Evolutionary conservation across 352 stramenopile species (phyloP), one percentile per base, ranked within the genome.

Genomic region (Pythium catenulatum): DNA sequence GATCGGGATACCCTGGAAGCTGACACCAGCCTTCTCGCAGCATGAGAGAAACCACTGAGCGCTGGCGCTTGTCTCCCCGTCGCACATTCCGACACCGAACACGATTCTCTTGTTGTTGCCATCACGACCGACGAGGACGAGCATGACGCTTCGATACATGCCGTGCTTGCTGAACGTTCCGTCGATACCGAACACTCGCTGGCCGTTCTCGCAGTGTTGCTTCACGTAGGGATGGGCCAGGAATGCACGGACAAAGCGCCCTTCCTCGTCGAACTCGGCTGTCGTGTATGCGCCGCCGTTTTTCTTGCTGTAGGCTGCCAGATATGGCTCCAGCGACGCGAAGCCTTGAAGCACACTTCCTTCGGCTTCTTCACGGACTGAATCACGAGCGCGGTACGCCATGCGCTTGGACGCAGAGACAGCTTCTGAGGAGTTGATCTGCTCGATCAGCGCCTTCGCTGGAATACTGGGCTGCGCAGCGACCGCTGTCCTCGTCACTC

Each of bases 171-270:
- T 76, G 41, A 87, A 81, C 3, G 74, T 63, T 30, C 66, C 74
- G 32, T 87, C 82, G 45, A 87, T 65, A 25, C 82, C 82, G 21
- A 75, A 45, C 17, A 87, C 46, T 52, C 66, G 50, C 46, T 83
- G 82, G 3, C 50, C 65, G 36, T 52, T n/a, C 17, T 27, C 9
- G 21, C 27, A 17, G 39, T 77, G 63, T 27, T 54, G 19, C 19
- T 25, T 8, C 34, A 68, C 82, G 27, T 81, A 75, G 17, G 74
- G 68, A 63, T 81, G 74, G 5, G 43, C 74, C 48, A 78, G 45
- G 66, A 87, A 87, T 4, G 61, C 77, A 15, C 70, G 61, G 34
- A 77, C 15, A 32, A 86, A 89, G 19, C 75, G 23, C 2, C 70
- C 83, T 13, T 78, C 23, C 21, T 36, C 46, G 37, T 88, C 63